These are phyloP conservation scores for Fistulinella cinereoalba DNA, from an alignment of 1,284 basidiomycete species.

Conservation along the genomic window DNA sequence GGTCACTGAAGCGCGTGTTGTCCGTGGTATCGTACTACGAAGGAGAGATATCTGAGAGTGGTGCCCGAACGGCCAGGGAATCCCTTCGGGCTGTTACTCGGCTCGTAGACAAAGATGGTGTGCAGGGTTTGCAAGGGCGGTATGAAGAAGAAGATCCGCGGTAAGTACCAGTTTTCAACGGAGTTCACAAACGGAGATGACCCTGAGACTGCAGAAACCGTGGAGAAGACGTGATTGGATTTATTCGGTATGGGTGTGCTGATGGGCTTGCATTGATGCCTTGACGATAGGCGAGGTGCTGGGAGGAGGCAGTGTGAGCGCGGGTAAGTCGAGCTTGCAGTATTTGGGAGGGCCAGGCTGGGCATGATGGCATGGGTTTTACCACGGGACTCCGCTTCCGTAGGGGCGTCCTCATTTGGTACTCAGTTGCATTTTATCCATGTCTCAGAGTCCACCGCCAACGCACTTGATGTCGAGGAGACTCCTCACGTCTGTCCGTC, in stretches of 20 bases:
- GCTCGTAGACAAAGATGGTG: slow-evolving; percentile 59
- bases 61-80: slow-evolving; percentile 46
- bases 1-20: slow-evolving; percentile 43
- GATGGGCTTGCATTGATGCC: slow-evolving; percentile 57
- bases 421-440: background rate
- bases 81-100: slow-evolving; percentile 52
- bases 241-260: slow-evolving; percentile 49
- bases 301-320: slow-evolving; percentile 1
- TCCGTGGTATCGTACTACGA: slow-evolving; percentile 49
- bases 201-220: slow-evolving; percentile 34
- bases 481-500: too few species aligned
- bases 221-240: slow-evolving; percentile 51
- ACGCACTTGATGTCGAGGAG: background rate
- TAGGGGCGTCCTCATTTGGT: slow-evolving; percentile 15
- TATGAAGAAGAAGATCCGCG: slow-evolving; percentile 41
- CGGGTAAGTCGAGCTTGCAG: slow-evolving; percentile 21
- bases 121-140: slow-evolving; percentile 41
- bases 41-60: slow-evolving; percentile 44
- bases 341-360: slow-evolving; percentile 24
- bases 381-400: slow-evolving; percentile 25
- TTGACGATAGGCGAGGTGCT: slow-evolving; percentile 29
- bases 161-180: slow-evolving; percentile 36
- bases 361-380: slow-evolving; percentile 13
- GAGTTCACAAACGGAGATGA: slow-evolving; percentile 12
- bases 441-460: background rate